These are phyloP conservation scores for Lycium ferocissimum DNA, from an alignment of 257 asterid species.

Conservation along the genomic window DNA sequence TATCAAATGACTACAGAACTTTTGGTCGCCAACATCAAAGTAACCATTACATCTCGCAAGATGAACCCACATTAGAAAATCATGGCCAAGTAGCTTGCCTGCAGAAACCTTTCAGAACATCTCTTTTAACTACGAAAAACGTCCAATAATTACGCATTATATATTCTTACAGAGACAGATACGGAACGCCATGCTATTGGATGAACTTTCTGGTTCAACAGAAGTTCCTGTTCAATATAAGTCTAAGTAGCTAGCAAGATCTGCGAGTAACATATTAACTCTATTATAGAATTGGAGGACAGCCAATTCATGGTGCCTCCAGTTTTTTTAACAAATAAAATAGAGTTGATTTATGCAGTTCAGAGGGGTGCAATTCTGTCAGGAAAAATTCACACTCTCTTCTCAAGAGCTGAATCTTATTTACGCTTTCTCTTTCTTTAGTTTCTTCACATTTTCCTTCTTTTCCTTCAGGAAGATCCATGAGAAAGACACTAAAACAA, in stretches of 20 bases:
- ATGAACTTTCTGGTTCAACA: not conserved
- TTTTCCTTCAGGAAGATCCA: slow-evolving; percentile 3
- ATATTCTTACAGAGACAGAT: not conserved
- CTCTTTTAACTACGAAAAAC: not conserved
- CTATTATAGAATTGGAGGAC: slow-evolving; percentile 8
- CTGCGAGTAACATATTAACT: not conserved
- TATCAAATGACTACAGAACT: not conserved
- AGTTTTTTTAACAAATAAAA: not conserved
- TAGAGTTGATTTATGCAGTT: not conserved
- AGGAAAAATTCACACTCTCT: not conserved
- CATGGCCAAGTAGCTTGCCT: slow-evolving; percentile 2
- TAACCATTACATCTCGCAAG: slow-evolving; percentile 4
- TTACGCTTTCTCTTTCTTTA: not conserved
- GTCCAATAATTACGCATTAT: not conserved
- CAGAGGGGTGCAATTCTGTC: slow-evolving; percentile 10
- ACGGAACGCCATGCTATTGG: not conserved
- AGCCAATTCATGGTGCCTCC: not conserved
- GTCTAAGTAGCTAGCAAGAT: not conserved
- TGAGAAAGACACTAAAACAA: slow-evolving; percentile 7
- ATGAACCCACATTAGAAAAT: not conserved
- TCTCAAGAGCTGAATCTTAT: slow-evolving; percentile 5
- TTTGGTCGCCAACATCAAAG: not conserved
- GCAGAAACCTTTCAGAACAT: slow-evolving; percentile 9
- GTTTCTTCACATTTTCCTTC: slow-evolving; percentile 16
- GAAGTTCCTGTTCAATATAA: slow-evolving; percentile 16